Conservation (phyloP, 202 grass and related monocot genomes). For the Hordeum pubiflorum region DNA sequence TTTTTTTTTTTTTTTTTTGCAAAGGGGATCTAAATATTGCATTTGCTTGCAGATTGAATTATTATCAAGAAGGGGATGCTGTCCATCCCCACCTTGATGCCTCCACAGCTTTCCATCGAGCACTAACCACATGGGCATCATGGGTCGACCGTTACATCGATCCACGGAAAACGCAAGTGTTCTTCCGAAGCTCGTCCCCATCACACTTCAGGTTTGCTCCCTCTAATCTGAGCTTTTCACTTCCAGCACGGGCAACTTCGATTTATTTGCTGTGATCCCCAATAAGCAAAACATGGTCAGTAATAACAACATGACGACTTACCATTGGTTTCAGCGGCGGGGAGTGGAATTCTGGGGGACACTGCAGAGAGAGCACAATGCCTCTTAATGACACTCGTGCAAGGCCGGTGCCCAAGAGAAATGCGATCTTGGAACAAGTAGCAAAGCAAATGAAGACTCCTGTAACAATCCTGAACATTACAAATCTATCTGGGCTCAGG, state of each 20-base stretch:
- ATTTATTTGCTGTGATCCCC: not conserved
- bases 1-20: too few relatives aligned
- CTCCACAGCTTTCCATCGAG: constrained; percentile 57
- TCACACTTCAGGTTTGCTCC: constrained; percentile 74
- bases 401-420: constrained; percentile 39
- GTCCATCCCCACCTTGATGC: constrained; percentile 51
- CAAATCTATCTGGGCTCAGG: constrained; percentile 64
- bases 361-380: constrained; percentile 59
- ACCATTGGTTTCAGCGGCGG: constrained; percentile 45
- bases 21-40: constrained; percentile 2
- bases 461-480: constrained; percentile 79
- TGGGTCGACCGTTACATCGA: constrained; percentile 65
- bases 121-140: constrained; percentile 71
- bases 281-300: not conserved
- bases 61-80: constrained; percentile 79
- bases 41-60: constrained; percentile 57
- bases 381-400: constrained; percentile 41
- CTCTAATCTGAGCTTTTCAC: not conserved
- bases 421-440: constrained; percentile 54
- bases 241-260: not conserved
- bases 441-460: constrained; percentile 54
- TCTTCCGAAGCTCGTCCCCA: constrained; percentile 82
- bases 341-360: constrained; percentile 87
- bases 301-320: not conserved
- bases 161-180: constrained; percentile 52